These are phyloP conservation scores for Hemileccinum hortonii DNA, from an alignment of 1,284 basidiomycete species.

Conservation along the genomic window DNA sequence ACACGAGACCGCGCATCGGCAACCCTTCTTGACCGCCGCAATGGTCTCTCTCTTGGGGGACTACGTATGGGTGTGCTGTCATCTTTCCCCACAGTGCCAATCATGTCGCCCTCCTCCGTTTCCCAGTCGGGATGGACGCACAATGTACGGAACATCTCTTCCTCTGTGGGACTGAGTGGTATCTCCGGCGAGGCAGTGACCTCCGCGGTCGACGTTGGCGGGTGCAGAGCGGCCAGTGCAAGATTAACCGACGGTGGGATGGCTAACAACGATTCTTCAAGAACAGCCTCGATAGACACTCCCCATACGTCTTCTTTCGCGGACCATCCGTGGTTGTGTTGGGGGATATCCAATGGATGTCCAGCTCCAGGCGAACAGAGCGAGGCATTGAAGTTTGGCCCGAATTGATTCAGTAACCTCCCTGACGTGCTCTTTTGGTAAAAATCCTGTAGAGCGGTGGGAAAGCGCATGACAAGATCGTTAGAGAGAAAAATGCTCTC, in stretches of 20 bases:
- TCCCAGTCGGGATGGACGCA: slow-evolving; percentile 63
- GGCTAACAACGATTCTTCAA: slow-evolving; percentile 26
- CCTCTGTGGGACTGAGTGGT: slow-evolving; percentile 66
- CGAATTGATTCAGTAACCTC: slow-evolving; percentile 53
- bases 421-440: slow-evolving; percentile 45
- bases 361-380: slow-evolving; percentile 17
- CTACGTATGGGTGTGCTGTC: background rate
- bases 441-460: slow-evolving; percentile 54
- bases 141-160: slow-evolving; percentile 64
- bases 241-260: slow-evolving; percentile 33
- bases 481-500: slow-evolving; percentile 59
- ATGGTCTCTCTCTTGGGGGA: slow-evolving; percentile 21
- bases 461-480: slow-evolving; percentile 58
- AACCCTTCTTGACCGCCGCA: slow-evolving; percentile 68
- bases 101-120: slow-evolving; percentile 30
- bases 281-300: slow-evolving; percentile 18
- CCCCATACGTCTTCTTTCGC: slow-evolving; percentile 21
- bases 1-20: slow-evolving; percentile 51
- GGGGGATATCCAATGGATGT: slow-evolving; percentile 13
- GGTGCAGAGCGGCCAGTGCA: slow-evolving; percentile 28
- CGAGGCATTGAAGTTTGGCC: slow-evolving; percentile 34
- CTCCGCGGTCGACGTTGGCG: slow-evolving; percentile 16
- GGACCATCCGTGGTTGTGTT: slow-evolving; percentile 3
- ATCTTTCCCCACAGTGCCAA: slow-evolving; percentile 3
- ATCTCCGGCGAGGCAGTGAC: slow-evolving; percentile 30